phyloP scores from a whole-genome alignment of 2,329 filamentous ascomycete genomes.

The Alternaria sp. region DNA sequence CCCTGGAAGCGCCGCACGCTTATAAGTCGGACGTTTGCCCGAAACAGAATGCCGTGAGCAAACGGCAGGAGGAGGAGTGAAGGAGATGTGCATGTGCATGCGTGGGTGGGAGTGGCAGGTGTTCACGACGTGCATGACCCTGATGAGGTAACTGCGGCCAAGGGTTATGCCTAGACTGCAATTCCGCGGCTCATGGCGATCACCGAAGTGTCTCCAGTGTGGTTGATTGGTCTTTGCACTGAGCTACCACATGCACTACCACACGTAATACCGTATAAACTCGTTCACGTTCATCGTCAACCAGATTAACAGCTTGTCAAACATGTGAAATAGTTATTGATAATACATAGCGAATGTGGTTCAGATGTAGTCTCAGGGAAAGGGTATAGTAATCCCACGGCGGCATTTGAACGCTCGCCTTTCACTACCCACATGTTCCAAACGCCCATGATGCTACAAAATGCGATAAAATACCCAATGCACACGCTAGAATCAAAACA shows the following conservation, averaged over 20 bases:
- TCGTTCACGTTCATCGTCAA: not conserved
- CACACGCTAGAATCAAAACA: constrained; percentile 8
- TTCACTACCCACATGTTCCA: not conserved
- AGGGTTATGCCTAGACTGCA: constrained; percentile 4
- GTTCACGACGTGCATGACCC: constrained; percentile 13
- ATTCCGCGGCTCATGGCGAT: constrained; percentile 9
- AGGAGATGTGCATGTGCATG: constrained; percentile 1
- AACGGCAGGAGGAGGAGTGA: not conserved
- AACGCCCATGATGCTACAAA: constrained; percentile 26
- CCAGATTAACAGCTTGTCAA: not conserved
- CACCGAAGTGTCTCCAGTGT: constrained; percentile 2
- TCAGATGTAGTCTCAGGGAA: constrained; percentile 3
- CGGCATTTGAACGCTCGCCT: constrained; percentile 1
- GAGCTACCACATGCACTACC: constrained; percentile 10
- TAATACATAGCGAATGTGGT: constrained; percentile 17
- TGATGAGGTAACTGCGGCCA: constrained; percentile 10
- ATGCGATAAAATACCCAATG: constrained; percentile 7
- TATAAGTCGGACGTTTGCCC: constrained; percentile 6
- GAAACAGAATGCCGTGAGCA: constrained; percentile 1
- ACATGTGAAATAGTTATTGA: constrained; percentile 6
- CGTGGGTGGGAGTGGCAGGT: constrained; percentile 2
- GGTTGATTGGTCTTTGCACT: constrained; percentile 5
- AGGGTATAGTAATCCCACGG: constrained; percentile 5
- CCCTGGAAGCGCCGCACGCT: constrained; percentile 13
- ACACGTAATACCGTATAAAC: not conserved